Conservation (phyloP, 1,284 basidiomycete species). For the Puccinia coronata region DNA sequence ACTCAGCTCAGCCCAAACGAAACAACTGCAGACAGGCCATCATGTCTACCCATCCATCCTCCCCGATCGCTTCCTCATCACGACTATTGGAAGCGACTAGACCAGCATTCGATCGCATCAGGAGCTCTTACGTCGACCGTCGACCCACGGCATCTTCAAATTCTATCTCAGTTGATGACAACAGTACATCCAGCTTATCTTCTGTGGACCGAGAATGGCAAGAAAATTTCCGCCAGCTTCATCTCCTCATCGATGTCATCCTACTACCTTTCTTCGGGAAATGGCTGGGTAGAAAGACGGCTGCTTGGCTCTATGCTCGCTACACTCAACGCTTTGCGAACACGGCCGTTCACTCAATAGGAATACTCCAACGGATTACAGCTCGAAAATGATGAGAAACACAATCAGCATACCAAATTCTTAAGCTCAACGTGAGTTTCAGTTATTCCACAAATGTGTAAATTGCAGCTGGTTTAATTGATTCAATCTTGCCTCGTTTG, state of each 20-base stretch:
- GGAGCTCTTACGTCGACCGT: neutral
- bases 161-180: slow-evolving; percentile 1
- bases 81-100: slow-evolving; percentile 10
- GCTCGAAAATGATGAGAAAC: neutral
- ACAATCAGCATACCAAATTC: too few species aligned
- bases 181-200: slow-evolving; percentile 19
- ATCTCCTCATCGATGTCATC: slow-evolving; percentile 75
- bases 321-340: slow-evolving; percentile 30
- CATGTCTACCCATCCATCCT: slow-evolving; percentile 2
- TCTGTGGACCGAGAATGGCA: slow-evolving; percentile 71
- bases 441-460: neutral
- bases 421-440: neutral
- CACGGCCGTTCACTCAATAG: neutral
- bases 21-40: neutral
- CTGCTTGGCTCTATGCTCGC: slow-evolving; percentile 66
- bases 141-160: neutral
- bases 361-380: neutral
- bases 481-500: too few species aligned
- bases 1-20: neutral
- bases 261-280: slow-evolving; percentile 83
- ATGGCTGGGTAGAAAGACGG: slow-evolving; percentile 80
- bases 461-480: neutral
- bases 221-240: slow-evolving; percentile 79
- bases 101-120: slow-evolving; percentile 15
- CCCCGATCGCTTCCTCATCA: slow-evolving; percentile 5